Evolutionary conservation across 495 filamentous ascomycete species (phyloP), one percentile per base, ranked within the genome.

Genomic region (Bombardia bombarda): DNA sequence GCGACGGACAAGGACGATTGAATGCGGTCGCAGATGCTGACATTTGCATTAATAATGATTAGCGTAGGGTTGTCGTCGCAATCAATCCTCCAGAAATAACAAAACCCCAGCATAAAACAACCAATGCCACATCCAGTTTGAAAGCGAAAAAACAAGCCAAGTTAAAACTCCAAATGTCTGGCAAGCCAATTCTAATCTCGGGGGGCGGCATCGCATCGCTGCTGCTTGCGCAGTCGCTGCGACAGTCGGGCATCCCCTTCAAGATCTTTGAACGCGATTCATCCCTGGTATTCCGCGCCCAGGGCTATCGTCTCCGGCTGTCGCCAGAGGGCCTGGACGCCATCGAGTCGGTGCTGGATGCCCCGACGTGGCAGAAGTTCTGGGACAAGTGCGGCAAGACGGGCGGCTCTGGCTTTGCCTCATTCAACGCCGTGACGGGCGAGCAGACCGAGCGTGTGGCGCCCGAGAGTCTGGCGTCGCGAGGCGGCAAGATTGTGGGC

Each of bases 241-340:
- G 49, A 7, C 62, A 49, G 7, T 56, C 68, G 36, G 43, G 45
- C 0, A 72, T 75, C 17, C 72, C 73, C n/a, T 76, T 73, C 56
- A 53, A 46, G 12, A 57, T 78, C 35, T 75, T 69, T 46, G 73
- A 78, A 52, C 62, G 67, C 16, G 74, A 78, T 41, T 42, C 56
- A 5, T 70, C 67, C 0, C 58, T 75, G 42, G 53, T 58, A 1
- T 73, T 70, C 45, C 72, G 73, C 30, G 69, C 65, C 2, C 73
- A 77, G 41, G 73, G 74, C 7, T 77, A 78, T 57, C 57, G 78
- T 8, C 62, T 80, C 5, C 68, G 74, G 22, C 64, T 80, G 5
- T 72, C 68, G 1, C 16, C 53, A 2, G 61, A 77, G 44, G 74
- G 75, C 1, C 52, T 77, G 10, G 57, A 67, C 20, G 75, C 76